Conservation (phyloP, 805 yeast genomes). For the Cyberlindnera xishuangbannaensis region DNA sequence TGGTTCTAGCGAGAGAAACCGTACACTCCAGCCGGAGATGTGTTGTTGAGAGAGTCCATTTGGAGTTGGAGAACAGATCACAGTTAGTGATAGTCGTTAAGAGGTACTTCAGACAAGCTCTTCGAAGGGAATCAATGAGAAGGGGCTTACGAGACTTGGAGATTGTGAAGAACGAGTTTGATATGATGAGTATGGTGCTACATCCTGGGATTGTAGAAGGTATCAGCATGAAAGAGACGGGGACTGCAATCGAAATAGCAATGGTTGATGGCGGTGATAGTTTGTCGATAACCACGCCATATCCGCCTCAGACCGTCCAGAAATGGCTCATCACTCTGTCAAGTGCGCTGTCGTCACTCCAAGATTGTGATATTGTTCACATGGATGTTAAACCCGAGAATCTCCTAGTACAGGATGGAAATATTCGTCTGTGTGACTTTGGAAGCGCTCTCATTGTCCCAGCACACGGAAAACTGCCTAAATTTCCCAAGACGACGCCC, state of each 20-base stretch:
- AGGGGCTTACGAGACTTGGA: not conserved
- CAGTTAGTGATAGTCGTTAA: slow-evolving; percentile 1
- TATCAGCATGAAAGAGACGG: not conserved
- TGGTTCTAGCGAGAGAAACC: no score
- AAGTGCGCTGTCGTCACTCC: slow-evolving; percentile 1
- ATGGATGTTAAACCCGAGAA: slow-evolving; percentile 13
- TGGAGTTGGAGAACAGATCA: not conserved
- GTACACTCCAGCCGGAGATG: slow-evolving; percentile 1
- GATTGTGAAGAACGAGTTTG: slow-evolving; percentile 2
- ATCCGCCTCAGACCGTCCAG: slow-evolving; percentile 3
- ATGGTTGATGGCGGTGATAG: slow-evolving; percentile 11
- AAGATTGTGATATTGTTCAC: slow-evolving; percentile 4
- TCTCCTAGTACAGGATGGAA: slow-evolving; percentile 3
- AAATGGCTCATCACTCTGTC: slow-evolving; percentile 5
- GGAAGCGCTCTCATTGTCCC: slow-evolving; percentile 4
- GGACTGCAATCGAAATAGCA: slow-evolving; percentile 1
- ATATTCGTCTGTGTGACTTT: slow-evolving; percentile 8
- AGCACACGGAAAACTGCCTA: not conserved
- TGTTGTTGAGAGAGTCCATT: slow-evolving; percentile 1
- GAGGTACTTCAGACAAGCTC: slow-evolving; percentile 6
- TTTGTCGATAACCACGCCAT: slow-evolving; percentile 1
- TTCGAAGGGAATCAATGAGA: slow-evolving; percentile 2
- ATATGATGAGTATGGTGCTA: slow-evolving; percentile 1
- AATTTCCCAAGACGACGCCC: slow-evolving; percentile 6
- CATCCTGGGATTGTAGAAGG: slow-evolving; percentile 1